These are phyloP conservation scores for Colletotrichum noveboracense DNA, from an alignment of 2,329 filamentous ascomycete species.

Conservation along the genomic window DNA sequence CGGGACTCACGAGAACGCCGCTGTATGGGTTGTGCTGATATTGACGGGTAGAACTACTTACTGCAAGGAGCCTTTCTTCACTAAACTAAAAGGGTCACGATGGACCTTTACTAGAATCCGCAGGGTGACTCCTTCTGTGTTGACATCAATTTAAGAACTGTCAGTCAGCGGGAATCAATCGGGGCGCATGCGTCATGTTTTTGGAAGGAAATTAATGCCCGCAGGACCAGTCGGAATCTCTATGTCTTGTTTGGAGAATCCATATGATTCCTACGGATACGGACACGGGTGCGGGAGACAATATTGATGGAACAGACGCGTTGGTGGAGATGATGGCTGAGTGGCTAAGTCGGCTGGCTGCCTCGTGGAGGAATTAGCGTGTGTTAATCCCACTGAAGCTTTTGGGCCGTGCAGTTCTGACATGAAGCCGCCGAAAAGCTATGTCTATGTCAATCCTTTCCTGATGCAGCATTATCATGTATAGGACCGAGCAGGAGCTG, in stretches of 20 bases:
- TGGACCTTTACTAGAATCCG: not conserved
- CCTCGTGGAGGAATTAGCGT: not conserved
- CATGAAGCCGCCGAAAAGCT: not conserved
- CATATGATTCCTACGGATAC: not conserved
- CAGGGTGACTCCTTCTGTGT: not conserved
- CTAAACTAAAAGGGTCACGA: not conserved
- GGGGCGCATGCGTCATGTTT: not conserved
- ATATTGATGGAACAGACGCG: not conserved
- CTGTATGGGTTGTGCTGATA: not conserved
- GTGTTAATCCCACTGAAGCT: not conserved
- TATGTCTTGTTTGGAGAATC: not conserved
- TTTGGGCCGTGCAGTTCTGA: not conserved
- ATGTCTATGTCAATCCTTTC: not conserved
- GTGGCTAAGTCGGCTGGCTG: not conserved
- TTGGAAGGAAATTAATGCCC: not conserved
- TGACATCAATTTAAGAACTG: not conserved
- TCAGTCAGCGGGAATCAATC: accelerated
- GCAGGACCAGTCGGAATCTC: not conserved
- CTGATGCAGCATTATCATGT: not conserved
- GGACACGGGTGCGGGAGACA: not conserved
- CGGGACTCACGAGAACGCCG: not conserved
- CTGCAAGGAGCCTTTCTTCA: not conserved
- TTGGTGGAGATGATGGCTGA: not conserved
- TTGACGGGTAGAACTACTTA: not conserved
- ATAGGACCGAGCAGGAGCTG: not conserved